Base-by-base conservation (phyloP, 805 yeast genomes). In the Saturnispora sanitii region DNA sequence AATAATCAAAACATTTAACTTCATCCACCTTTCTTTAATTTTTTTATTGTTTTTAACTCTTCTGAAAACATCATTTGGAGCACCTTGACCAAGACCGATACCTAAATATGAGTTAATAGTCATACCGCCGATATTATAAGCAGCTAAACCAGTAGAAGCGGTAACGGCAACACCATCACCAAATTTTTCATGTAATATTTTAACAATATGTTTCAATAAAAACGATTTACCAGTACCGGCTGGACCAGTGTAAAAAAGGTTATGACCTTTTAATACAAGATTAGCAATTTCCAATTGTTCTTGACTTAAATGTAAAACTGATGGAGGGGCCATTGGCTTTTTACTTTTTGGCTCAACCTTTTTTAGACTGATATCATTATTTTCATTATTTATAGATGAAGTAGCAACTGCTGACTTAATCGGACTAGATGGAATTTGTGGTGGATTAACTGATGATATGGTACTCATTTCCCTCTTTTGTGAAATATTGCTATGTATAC, bases 221-320 rank as follows among this genome's bases (percentile, higher is more conserved):
- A 92, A 81, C 1, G 98, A 90, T 56, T 92, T 92, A 55, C 98
- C 98, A 0, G 98, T 92, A 53, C 98, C 98, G 0, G 98, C 98
- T 26, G 96, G 86, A 38, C 98, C 98, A 0, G 98, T 92, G 57
- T 84, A 92, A 55, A 92, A 92, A 3, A 92, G 62, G 44, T 80
- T 84, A 15, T 66, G 62, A 0, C 94, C 87, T 18, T 65, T 54
- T 33, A 73, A 60, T 5, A 62, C 94, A 40, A 83, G 60, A 8
- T 76, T 72, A 9, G 84, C 67, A 18, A 92, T 76, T 37, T 70
- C 61, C 42, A 71, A 69, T 53, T 83, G 94, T 53, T 83, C 92
- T 18, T 67, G 67, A 48, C 77, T 70, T 8, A 75, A 52, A 47
- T 38, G 45, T 13, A 40, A 40, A n/a, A n/a, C n/a, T n/a, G 5